Base-by-base conservation (phyloP, 345 rosid genomes). In the Populus deltoides region DNA sequence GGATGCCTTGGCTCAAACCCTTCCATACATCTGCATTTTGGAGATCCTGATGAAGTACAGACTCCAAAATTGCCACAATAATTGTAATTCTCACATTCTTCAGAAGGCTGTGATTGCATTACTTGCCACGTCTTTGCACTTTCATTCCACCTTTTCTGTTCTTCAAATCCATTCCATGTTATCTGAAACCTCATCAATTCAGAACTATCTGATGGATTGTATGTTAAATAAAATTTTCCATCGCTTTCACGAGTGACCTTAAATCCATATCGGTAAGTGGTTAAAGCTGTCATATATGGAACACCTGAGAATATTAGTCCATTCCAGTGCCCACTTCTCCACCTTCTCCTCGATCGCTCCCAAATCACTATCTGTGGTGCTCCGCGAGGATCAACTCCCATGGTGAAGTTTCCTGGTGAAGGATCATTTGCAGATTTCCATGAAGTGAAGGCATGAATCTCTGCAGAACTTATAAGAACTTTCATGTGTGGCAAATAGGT, bases 291-390 rank as follows among this genome's bases (percentile, higher is more conserved):
- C 94, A 88, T 91, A 39, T 68, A 63, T 0, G 90, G 94, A 9
- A 92, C 79, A 24, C 98, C 94, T 0, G 89, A 88, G 51, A 94
- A 94, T 2, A 87, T 43, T 13, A 79, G 70, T 0, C 85, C 88
- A 39, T 90, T 86, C 98, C 98, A 94, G 9, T 88, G 90, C 4
- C 98, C 97, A 31, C 97, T 91, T 84, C 96, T 82, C 98, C 98
- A 94, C 63, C 81, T 57, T 63, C 94, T 86, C 18, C 39, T 84
- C 33, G 68, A 67, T 0, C 71, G 35, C 16, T 90, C 87, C 97
- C 94, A 92, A n/a, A 91, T 80, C 47, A 94, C 90, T 24, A 94
- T 88, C 87, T 91, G 94, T 4, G 97, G 97, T 3, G 91, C 85
- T 15, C 89, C 92, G 3, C 77, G 55, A 8, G 96, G 87, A 79